Percentiles rank a stretch among this genome's conserved stretches.
Evolutionary conservation across 306 rosid species (phyloP).

Genomic region (Comarum palustre): DNA sequence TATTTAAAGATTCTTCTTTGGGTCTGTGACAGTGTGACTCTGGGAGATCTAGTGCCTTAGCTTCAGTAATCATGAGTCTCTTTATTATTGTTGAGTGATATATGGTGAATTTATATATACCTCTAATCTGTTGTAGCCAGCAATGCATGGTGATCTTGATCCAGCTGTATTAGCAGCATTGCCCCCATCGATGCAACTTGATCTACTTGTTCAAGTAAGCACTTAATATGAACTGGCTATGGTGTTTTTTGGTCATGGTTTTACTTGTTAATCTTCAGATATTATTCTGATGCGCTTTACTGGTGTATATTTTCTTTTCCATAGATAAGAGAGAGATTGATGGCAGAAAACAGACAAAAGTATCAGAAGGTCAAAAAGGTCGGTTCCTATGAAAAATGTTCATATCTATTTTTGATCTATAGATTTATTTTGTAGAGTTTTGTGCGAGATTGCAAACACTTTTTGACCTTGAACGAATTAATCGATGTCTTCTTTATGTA

Average conservation of each 20-base stretch:
- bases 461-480: background rate
- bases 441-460: background rate
- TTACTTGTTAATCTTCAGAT: slow-evolving; percentile 10
- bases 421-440: background rate
- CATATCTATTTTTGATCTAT: slow-evolving; percentile 10
- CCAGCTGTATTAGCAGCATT: slow-evolving; percentile 75
- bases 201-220: slow-evolving; percentile 79
- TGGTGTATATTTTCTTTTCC: slow-evolving; percentile 11
- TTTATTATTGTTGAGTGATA: slow-evolving; percentile 9
- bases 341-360: slow-evolving; percentile 91
- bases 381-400: slow-evolving; percentile 35
- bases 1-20: slow-evolving; percentile 2
- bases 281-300: slow-evolving; percentile 18
- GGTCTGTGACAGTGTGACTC: too few relatives aligned
- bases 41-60: slow-evolving; percentile 16
- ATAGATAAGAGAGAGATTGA: slow-evolving; percentile 85
- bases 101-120: background rate
- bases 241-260: background rate
- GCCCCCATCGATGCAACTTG: slow-evolving; percentile 85
- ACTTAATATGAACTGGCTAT: slow-evolving; percentile 1
- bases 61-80: background rate
- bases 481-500: background rate
- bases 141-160: slow-evolving; percentile 59
- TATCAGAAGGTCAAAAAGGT: slow-evolving; percentile 96
- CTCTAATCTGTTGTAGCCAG: slow-evolving; percentile 46